Conservation (phyloP, 2,329 filamentous ascomycete genomes). For the Alternaria burnsii region DNA sequence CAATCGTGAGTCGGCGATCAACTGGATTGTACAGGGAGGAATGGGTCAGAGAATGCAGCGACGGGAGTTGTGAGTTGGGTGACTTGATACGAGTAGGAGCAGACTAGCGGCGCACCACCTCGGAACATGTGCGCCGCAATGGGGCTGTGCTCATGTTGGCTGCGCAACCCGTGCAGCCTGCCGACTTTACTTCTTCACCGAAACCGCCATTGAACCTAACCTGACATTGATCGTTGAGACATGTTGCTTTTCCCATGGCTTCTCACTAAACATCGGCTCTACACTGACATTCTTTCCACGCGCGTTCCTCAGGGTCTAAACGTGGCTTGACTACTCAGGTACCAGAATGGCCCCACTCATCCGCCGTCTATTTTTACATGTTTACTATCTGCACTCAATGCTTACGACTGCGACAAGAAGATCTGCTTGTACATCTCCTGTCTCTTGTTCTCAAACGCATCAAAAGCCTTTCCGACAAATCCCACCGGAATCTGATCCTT, state of each 20-base stretch:
- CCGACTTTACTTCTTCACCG: constrained; percentile 2
- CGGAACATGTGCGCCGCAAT: constrained; percentile 26
- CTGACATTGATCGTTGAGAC: not conserved
- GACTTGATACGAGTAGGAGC: constrained; percentile 19
- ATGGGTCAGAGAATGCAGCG: constrained; percentile 10
- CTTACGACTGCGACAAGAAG: constrained; percentile 10
- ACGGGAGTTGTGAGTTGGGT: constrained; percentile 9
- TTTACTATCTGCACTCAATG: too few relatives aligned
- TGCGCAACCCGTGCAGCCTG: constrained; percentile 2
- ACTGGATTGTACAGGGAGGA: not conserved
- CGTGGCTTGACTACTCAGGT: constrained; percentile 1
- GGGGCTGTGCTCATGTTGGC: constrained; percentile 28
- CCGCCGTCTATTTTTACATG: not conserved
- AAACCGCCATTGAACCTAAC: not conserved
- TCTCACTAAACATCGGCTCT: not conserved
- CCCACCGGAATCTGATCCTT: constrained; percentile 64
- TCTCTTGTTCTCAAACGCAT: constrained; percentile 59
- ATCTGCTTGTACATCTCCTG: constrained; percentile 51
- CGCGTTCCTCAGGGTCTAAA: not conserved
- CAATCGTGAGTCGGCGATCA: not conserved
- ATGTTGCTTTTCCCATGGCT: not conserved
- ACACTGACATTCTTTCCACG: not conserved
- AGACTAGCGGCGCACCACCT: constrained; percentile 18
- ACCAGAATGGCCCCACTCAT: constrained; percentile 2
- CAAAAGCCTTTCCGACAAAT: constrained; percentile 52